These are phyloP conservation scores for Zalerion maritima DNA, from an alignment of 495 filamentous ascomycete genomes.

Conservation along the genomic window DNA sequence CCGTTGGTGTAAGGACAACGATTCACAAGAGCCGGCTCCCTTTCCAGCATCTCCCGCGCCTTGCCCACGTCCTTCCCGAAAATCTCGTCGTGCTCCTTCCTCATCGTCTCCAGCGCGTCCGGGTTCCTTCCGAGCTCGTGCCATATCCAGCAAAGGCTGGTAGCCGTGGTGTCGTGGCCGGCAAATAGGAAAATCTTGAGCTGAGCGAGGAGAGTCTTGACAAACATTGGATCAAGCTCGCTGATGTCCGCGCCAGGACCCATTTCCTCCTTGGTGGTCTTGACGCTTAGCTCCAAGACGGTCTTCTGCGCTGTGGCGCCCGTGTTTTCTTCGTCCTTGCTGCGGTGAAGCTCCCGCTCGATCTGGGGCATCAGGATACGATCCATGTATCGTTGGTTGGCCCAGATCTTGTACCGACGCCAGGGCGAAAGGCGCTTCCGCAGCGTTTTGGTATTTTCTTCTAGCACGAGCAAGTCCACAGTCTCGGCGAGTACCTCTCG, in stretches of 20 bases:
- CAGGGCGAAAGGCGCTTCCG: no score
- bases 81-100: conserved; percentile 30
- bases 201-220: conserved; percentile 16
- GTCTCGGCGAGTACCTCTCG: no score
- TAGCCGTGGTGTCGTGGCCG: conserved; percentile 35
- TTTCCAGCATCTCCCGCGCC: conserved; percentile 4
- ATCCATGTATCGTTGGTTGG: no score
- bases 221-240: conserved; percentile 8
- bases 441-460: no score
- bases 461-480: no score
- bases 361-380: no score
- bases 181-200: conserved; percentile 33
- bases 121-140: conserved; percentile 34
- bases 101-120: conserved; percentile 18
- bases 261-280: conserved; percentile 12
- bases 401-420: no score
- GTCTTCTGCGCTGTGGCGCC: conserved; percentile 13
- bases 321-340: no score
- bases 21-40: conserved; percentile 18
- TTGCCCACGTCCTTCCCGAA: conserved; percentile 17
- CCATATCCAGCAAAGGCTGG: conserved; percentile 23
- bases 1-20: conserved; percentile 25
- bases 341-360: no score
- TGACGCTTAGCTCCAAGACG: conserved; percentile 11
- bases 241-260: conserved; percentile 15